A percentile compares a stretch with the other conserved stretches of the same genome.
These are phyloP conservation scores for Macadamia integrifolia DNA, from an alignment of 164 flowering plant species.

Conservation along the genomic window DNA sequence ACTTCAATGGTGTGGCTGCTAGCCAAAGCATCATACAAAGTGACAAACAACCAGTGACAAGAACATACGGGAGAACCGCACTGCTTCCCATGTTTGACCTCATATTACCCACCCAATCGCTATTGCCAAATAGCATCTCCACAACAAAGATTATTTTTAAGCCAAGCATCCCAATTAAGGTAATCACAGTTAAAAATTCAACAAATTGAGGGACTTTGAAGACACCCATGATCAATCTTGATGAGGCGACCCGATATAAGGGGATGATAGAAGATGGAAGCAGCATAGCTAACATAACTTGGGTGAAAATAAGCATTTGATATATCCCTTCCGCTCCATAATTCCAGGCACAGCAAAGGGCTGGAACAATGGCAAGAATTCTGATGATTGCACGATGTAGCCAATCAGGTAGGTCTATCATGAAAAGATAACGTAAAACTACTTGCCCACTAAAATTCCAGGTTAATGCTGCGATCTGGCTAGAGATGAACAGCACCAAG, in stretches of 20 bases:
- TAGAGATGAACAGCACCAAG: slow-evolving; percentile 50
- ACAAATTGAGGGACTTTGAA: slow-evolving; percentile 51
- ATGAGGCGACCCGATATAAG: slow-evolving; percentile 80
- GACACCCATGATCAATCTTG: slow-evolving; percentile 70
- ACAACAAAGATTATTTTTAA: slow-evolving; percentile 60
- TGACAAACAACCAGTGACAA: slow-evolving; percentile 46
- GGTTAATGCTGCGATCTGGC: slow-evolving; percentile 53
- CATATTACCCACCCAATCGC: slow-evolving; percentile 75
- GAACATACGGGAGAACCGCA: slow-evolving; percentile 33
- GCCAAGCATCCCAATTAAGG: slow-evolving; percentile 69
- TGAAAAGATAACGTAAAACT: slow-evolving; percentile 49
- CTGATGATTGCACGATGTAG: slow-evolving; percentile 68
- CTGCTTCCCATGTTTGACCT: slow-evolving; percentile 55
- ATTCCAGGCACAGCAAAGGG: slow-evolving; percentile 61
- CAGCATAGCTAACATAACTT: slow-evolving; percentile 73
- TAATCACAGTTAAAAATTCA: slow-evolving; percentile 55
- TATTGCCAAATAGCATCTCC: slow-evolving; percentile 81
- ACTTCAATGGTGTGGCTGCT: slow-evolving; percentile 75
- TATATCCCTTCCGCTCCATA: slow-evolving; percentile 86
- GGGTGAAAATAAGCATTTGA: slow-evolving; percentile 78
- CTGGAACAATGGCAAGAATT: slow-evolving; percentile 51
- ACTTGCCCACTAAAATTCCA: slow-evolving; percentile 59
- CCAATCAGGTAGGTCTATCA: slow-evolving; percentile 65
- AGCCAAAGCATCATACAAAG: slow-evolving; percentile 81
- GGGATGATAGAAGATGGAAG: slow-evolving; percentile 95